Evolutionary conservation across 2,329 filamentous ascomycete genomes (phyloP), one percentile per base, ranked within the genome.

Genomic region (Colletotrichum destructivum): DNA sequence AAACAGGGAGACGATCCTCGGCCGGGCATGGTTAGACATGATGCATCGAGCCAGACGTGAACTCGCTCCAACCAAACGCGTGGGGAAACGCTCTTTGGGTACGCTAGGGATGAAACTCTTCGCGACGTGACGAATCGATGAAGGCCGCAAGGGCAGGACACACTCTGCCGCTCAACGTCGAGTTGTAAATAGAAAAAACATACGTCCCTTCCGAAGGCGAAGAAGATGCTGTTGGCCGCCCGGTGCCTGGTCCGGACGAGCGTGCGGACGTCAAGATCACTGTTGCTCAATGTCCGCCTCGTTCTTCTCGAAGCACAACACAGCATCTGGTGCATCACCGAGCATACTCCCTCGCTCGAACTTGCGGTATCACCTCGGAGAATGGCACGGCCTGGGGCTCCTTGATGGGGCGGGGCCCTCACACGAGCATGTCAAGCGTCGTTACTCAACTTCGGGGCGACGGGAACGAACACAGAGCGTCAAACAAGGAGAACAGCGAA

Each of bases 381-480:
- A 40, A n/a, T 44, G 21, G 56, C 31, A 31, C 31, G 62, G 56
- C 42, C 31, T 13, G 4, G 35, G 21, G 23, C 21, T 12, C 15
- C 23, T 47, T 35, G 12, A 54, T 23, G 26, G 21, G 1, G 15
- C 15, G 40, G 31, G 51, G 35, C 18, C 69, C 52, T 52, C 31
- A 38, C 46, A 26, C 23, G 13, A 13, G 42, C 40, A 60, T 60
- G 21, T 21, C 12, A n/a, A 18, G 44, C 44, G 16, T 40, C 56
- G 38, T 38, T 31, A 54, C 56, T 49, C 46, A 5, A 49, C 31
- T 4, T 54, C 69, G 54, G 59, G 42, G 31, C 7, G 26, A 4
- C 59, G 63, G 69, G 15, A 40, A 35, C 31, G 16, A 44, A 51
- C 63, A 72, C 62, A 35, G 31, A 26, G 13, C 16, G 68, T 71